Conservation (phyloP, 2,329 filamentous ascomycete species). For the Calonectria ilicicola region DNA sequence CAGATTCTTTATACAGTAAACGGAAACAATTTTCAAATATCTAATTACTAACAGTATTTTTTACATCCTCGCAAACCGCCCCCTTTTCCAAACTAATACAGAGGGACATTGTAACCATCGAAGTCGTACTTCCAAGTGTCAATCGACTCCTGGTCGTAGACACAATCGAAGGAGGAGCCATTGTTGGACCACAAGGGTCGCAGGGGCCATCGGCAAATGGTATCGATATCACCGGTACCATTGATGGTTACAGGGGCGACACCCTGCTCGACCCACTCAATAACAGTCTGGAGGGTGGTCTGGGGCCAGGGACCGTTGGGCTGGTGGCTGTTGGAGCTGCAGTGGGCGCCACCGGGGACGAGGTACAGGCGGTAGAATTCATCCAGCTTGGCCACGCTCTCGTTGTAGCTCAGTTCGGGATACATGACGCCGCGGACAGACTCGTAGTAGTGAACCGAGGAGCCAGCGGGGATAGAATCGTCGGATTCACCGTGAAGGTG, state of each 20-base stretch:
- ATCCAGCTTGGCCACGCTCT: conserved; percentile 55
- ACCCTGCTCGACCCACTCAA: conserved; percentile 66
- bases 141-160: conserved; percentile 19
- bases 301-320: conserved; percentile 55
- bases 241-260: conserved; percentile 57
- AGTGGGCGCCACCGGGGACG: conserved; percentile 65
- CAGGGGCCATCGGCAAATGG: conserved; percentile 57
- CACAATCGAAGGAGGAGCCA: conserved; percentile 3
- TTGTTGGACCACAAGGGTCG: conserved; percentile 50
- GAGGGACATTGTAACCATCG: conserved; percentile 23
- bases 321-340: conserved; percentile 54
- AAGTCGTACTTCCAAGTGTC: conserved; percentile 32
- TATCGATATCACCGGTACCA: conserved; percentile 51
- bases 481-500: conserved; percentile 70
- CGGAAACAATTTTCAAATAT: too few relatives aligned
- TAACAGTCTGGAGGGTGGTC: conserved; percentile 58
- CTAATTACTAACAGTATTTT: too few relatives aligned
- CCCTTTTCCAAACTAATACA: background rate
- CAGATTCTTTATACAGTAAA: too few relatives aligned
- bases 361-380: conserved; percentile 57
- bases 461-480: conserved; percentile 61
- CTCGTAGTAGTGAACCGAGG: conserved; percentile 66
- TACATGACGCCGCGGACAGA: conserved; percentile 64
- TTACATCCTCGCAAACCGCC: background rate
- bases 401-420: conserved; percentile 50